Evolutionary conservation across 169 alveolate species (phyloP).

Genomic region (Cryptosporidium sp.): DNA sequence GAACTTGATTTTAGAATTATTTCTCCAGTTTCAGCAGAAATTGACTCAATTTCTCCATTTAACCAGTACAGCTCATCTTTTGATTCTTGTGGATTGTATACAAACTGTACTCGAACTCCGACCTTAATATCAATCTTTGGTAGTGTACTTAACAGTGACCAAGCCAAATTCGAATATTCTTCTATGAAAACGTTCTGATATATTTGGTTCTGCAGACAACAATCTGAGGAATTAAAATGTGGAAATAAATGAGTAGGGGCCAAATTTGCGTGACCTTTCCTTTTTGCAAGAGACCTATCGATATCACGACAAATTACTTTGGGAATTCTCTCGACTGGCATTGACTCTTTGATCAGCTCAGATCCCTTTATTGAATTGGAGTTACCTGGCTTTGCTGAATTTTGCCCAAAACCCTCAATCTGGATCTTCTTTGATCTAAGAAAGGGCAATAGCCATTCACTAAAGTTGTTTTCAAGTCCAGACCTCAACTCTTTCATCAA

Average conservation of each 20-base stretch:
- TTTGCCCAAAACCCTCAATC: conserved; percentile 23
- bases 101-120: conserved; percentile 49
- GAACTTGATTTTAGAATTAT: conserved; percentile 12
- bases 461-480: conserved; percentile 26
- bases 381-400: conserved; percentile 3
- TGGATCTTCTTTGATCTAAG: conserved; percentile 38
- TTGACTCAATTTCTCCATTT: conserved; percentile 23
- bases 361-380: conserved; percentile 23
- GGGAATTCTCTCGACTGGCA: conserved; percentile 42
- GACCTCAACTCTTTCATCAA: conserved; percentile 62
- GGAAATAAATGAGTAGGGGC: conserved; percentile 63
- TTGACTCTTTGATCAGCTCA: conserved; percentile 16
- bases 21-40: conserved; percentile 52
- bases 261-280: conserved; percentile 66
- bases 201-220: conserved; percentile 50
- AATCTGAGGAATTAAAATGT: conserved; percentile 58
- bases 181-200: conserved; percentile 61
- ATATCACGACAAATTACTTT: conserved; percentile 56
- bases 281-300: conserved; percentile 55
- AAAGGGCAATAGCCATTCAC: conserved; percentile 67
- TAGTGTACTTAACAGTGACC: conserved; percentile 34
- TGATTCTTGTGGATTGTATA: not conserved
- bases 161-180: conserved; percentile 31
- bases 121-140: conserved; percentile 54
- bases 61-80: conserved; percentile 20